A percentile compares a stretch with the other conserved stretches of the same genome.
Conservation (phyloP, 2,329 filamentous ascomycete genomes). For the Fusarium torulosum region DNA sequence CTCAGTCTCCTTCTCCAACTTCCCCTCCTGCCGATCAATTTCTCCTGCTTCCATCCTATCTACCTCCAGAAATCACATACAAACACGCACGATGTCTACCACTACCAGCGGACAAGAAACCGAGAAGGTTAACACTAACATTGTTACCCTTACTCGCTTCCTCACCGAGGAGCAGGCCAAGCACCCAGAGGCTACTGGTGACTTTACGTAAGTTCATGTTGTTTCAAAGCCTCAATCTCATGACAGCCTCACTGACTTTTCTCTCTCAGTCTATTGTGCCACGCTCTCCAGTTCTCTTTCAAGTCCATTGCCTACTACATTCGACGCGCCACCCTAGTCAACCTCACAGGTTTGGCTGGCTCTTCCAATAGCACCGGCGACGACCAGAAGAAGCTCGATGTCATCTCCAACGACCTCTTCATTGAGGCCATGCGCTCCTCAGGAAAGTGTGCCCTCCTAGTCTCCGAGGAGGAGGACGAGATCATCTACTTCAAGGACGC, state of each 20-base stretch:
- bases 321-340: slow-evolving; percentile 92
- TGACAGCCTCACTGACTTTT: slow-evolving; percentile 28
- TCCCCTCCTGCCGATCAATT: slow-evolving; percentile 32
- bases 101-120: slow-evolving; percentile 62
- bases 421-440: slow-evolving; percentile 94
- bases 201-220: slow-evolving; percentile 81
- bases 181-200: slow-evolving; percentile 93
- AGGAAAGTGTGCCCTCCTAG: slow-evolving; percentile 88
- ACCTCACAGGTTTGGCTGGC: slow-evolving; percentile 93
- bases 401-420: slow-evolving; percentile 98
- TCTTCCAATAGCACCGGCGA: slow-evolving; percentile 96
- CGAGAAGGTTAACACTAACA: slow-evolving; percentile 94
- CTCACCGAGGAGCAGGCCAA: slow-evolving; percentile 96
- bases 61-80: slow-evolving; percentile 29
- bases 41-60: slow-evolving; percentile 26
- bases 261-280: slow-evolving; percentile 82
- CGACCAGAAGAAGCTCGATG: slow-evolving; percentile 99
- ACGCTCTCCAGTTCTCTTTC: slow-evolving; percentile 99
- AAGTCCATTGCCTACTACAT: slow-evolving; percentile 99
- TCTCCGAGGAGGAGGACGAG: slow-evolving; percentile 98
- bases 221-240: slow-evolving; percentile 10
- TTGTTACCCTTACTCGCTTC: slow-evolving; percentile 94
- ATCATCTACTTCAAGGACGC: slow-evolving; percentile 87
- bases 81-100: slow-evolving; percentile 51
- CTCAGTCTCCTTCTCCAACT: slow-evolving; percentile 13